Base-by-base conservation (phyloP, 78 protist genomes). In the Dictyostelium capitatum region DNA sequence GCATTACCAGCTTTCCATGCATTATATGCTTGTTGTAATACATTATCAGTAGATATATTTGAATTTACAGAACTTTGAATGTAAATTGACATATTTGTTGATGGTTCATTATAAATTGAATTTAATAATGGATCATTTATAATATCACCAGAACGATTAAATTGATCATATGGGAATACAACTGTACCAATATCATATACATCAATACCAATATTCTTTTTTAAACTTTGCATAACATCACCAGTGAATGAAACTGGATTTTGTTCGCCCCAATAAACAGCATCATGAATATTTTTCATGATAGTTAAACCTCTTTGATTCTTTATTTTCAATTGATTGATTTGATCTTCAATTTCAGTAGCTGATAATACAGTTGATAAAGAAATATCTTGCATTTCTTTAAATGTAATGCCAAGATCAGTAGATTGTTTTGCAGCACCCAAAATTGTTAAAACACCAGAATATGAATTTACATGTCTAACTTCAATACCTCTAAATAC, bases 1-100 rank as follows among this genome's bases (percentile, higher is more conserved):
- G 54, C 17, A n/a, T 87, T 87, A 15, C 51, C 93, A 32, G 84
- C 93, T 51, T 87, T 87, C 85, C 84, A 87, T 2, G 56, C 72
- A 64, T 87, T 87, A 72, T 77, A 87, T 10, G 25, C 6, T 47
- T 72, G 80, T 11, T 14, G 28, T 10, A 23, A 50, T 9, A 17
- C 7, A 20, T 65, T 30, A 3, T 23, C 23, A 15, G n/a, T 56
- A 4, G 50, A 25, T 14, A 51, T 54, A 15, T 8, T 10, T 19
- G 83, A 47, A 7, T 41, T 14, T 19, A 87, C 43, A 37, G 43
- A 3, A 37, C 43, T 1, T 37, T 37, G 43, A 3, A 37, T 37
- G 43, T 37, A 37, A 0, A 87, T 6, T 7, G 37, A 3, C 17
- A 87, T 47, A 37, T 30, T 47, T 6, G 30, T 15, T 30, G 32